Evolutionary conservation across 257 asterid genomes (phyloP).

Genomic region (Euphrasia confusa): DNA sequence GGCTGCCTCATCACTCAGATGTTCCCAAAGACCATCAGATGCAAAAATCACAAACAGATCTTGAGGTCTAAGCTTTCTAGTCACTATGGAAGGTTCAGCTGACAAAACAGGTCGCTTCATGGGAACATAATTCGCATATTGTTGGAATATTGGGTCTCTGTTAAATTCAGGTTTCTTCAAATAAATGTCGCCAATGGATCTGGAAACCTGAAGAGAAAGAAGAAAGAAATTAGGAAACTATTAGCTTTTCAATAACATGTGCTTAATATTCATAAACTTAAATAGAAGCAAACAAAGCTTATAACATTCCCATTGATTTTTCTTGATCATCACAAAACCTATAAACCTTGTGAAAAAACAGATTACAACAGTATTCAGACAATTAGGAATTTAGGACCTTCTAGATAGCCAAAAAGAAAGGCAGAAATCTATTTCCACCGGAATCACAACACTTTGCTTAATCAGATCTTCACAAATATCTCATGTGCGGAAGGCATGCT

Average conservation of each 20-base stretch:
- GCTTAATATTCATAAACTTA: not conserved
- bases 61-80: slow-evolving; percentile 67
- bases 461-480: slow-evolving; percentile 38
- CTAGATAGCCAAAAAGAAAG: slow-evolving; percentile 31
- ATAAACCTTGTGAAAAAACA: slow-evolving; percentile 34
- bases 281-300: not conserved
- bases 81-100: slow-evolving; percentile 85
- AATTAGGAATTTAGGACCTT: slow-evolving; percentile 24
- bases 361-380: slow-evolving; percentile 34
- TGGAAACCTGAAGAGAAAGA: slow-evolving; percentile 64
- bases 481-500: slow-evolving; percentile 48
- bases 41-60: slow-evolving; percentile 87
- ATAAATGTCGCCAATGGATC: slow-evolving; percentile 91
- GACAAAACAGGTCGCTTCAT: slow-evolving; percentile 72
- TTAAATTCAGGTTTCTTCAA: slow-evolving; percentile 82
- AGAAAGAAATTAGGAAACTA: slow-evolving; percentile 3
- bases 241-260: slow-evolving; percentile 16
- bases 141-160: slow-evolving; percentile 71
- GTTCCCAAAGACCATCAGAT: slow-evolving; percentile 99
- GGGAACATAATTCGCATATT: slow-evolving; percentile 53
- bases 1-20: slow-evolving; percentile 73
- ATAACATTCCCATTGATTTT: too few relatives aligned
- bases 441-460: slow-evolving; percentile 48
- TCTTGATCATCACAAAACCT: slow-evolving; percentile 25
- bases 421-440: slow-evolving; percentile 31